Base-by-base conservation (phyloP, 129 eudicot species). In the Escallonia rubra region DNA sequence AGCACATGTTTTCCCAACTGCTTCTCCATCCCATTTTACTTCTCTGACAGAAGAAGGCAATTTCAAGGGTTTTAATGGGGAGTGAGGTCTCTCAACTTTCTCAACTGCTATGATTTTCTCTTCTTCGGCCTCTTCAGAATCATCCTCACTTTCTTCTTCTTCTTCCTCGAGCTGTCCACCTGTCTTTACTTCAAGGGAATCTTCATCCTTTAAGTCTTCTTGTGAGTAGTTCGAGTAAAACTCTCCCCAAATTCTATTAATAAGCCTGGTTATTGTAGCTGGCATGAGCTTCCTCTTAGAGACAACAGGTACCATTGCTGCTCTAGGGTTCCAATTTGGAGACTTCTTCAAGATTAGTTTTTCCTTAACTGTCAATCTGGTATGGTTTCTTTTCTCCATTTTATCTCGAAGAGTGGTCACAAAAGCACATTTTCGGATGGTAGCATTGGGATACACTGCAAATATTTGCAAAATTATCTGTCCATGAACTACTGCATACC, bases 161-260 rank as follows among this genome's bases (percentile, higher is more conserved):
- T 61, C 80, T 74, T 86, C 93, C 3, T 89, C 90, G 40, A 46
- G 38, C 54, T 81, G 79, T 23, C 84, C 87, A 8, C 72, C 81
- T 53, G 78, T 86, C 76, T 86, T 86, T 15, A 74, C 74, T 57
- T 86, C 88, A 69, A 68, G 16, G 46, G 49, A 40, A 44, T 34
- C 76, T 14, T 65, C 91, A 60, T 86, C 98, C 69, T 78, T 83
- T 5, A 66, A 71, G 57, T 69, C 95, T 62, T 89, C 99, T 8
- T 93, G 93, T 4, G 83, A 80, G 76, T 89, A 87, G 63, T 84
- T 87, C 16, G 99, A 89, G 78, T 94, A 94, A 77, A 76, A 89
- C 71, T 84, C 99, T 10, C 96, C 97, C 99, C 97, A 94, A 15
- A 89, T 82, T 74, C 96, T 89, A 65, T 89, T 89, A 44, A 94